phyloP scores from a whole-genome alignment of 2,329 filamentous ascomycete species.

The Thyridium curvatum region DNA sequence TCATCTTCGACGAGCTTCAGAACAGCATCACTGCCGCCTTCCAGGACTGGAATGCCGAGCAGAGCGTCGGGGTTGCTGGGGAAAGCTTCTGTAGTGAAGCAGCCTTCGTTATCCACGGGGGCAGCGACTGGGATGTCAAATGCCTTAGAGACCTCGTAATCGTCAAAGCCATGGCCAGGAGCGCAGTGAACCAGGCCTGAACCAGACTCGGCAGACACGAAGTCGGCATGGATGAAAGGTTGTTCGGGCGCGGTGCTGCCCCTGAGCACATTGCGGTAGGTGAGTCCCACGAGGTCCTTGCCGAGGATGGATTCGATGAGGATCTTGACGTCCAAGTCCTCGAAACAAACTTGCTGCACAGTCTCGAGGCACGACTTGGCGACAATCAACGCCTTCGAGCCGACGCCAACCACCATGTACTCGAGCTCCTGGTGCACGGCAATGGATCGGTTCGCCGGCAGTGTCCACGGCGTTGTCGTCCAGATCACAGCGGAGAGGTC shows the following conservation, averaged over 20 bases:
- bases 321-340: slow-evolving; percentile 35
- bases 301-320: slow-evolving; percentile 56
- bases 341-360: slow-evolving; percentile 42
- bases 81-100: slow-evolving; percentile 74
- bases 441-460: slow-evolving; percentile 88
- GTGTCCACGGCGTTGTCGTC: slow-evolving; percentile 97
- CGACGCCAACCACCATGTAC: slow-evolving; percentile 62
- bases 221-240: slow-evolving; percentile 75
- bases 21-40: slow-evolving; percentile 62
- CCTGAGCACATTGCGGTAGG: slow-evolving; percentile 67
- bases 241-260: slow-evolving; percentile 50
- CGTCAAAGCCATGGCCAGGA: slow-evolving; percentile 93
- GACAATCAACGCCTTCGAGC: slow-evolving; percentile 58
- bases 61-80: slow-evolving; percentile 62
- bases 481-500: slow-evolving; percentile 79
- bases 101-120: slow-evolving; percentile 75
- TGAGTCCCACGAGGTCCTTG: slow-evolving; percentile 54
- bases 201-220: slow-evolving; percentile 85
- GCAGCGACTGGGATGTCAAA: slow-evolving; percentile 70
- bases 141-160: slow-evolving; percentile 75
- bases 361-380: slow-evolving; percentile 64
- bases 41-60: slow-evolving; percentile 64
- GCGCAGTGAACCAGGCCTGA: slow-evolving; percentile 93
- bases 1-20: slow-evolving; percentile 60
- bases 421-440: slow-evolving; percentile 69